These are phyloP conservation scores for Phialophora chinensis DNA, from an alignment of 2,329 filamentous ascomycete species.

Conservation along the genomic window DNA sequence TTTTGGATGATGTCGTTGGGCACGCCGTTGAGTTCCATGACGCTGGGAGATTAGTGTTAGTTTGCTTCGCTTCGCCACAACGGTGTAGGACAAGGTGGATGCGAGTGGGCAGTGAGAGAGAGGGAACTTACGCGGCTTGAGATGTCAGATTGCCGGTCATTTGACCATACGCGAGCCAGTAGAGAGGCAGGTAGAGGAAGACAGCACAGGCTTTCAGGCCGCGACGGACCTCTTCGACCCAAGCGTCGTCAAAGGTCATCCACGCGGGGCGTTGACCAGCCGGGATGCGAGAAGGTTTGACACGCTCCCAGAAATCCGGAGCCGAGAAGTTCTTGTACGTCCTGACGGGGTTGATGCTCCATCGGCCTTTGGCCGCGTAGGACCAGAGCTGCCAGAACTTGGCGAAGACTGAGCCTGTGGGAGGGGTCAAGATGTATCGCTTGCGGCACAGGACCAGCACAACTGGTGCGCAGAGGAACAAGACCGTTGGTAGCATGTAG, in stretches of 20 bases:
- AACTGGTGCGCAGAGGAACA: constrained; percentile 67
- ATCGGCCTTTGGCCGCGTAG: constrained; percentile 68
- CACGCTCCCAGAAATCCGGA: constrained; percentile 69
- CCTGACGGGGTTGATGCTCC: constrained; percentile 65
- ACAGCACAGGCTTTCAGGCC: constrained; percentile 73
- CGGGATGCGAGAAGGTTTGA: constrained; percentile 71
- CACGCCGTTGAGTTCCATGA: constrained; percentile 59
- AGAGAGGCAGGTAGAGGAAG: constrained; percentile 65
- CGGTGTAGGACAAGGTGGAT: no score
- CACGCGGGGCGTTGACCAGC: constrained; percentile 65
- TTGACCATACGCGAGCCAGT: constrained; percentile 64
- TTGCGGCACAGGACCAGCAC: constrained; percentile 66
- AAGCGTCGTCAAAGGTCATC: constrained; percentile 84
- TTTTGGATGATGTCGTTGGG: constrained; percentile 64
- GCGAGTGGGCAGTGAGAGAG: no score
- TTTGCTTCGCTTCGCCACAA: not conserved
- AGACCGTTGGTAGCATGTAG: constrained; percentile 69
- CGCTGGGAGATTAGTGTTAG: constrained; percentile 34
- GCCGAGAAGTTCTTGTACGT: constrained; percentile 63
- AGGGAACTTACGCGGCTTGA: constrained; percentile 52
- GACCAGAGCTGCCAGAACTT: constrained; percentile 69
- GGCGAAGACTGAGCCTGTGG: constrained; percentile 73
- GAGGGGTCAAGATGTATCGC: constrained; percentile 67
- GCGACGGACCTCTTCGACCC: constrained; percentile 78
- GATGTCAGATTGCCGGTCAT: constrained; percentile 62